Conservation (phyloP, 2,329 filamentous ascomycete species). For the Lasiodiplodia theobromae region DNA sequence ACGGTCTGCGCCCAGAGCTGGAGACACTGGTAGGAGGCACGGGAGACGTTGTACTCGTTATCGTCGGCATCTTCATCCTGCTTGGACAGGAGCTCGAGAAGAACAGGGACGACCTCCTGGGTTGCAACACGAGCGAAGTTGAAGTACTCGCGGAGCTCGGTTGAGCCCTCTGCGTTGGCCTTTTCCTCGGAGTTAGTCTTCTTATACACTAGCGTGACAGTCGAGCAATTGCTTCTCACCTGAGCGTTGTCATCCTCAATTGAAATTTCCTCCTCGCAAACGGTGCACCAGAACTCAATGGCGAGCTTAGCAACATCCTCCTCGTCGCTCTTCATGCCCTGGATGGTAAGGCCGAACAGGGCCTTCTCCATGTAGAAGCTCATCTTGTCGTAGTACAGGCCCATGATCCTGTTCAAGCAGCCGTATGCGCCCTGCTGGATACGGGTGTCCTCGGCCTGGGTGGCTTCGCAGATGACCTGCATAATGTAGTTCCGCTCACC, state of each 20-base stretch:
- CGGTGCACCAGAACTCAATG: constrained; percentile 99
- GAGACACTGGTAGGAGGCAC: constrained; percentile 94
- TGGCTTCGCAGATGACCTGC: constrained; percentile 99
- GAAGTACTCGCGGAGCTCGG: constrained; percentile 90
- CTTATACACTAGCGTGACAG: neutral
- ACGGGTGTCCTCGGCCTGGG: constrained; percentile 86
- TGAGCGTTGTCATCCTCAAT: constrained; percentile 97
- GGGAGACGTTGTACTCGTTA: constrained; percentile 96
- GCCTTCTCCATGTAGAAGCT: constrained; percentile 99
- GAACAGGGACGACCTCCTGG: constrained; percentile 90
- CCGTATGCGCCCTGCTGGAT: constrained; percentile 97
- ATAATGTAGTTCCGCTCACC: constrained; percentile 99
- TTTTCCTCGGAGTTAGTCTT: constrained; percentile 33
- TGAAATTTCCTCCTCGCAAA: constrained; percentile 96
- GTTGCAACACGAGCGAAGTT: constrained; percentile 95
- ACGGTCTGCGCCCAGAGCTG: constrained; percentile 96
- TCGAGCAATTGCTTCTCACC: constrained; percentile 54
- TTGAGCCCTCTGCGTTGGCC: constrained; percentile 73
- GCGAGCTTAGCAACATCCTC: constrained; percentile 98
- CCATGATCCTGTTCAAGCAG: constrained; percentile 98
- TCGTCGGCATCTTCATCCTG: constrained; percentile 97
- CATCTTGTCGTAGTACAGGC: constrained; percentile 99
- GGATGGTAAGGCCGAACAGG: constrained; percentile 93
- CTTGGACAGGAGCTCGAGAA: constrained; percentile 88
- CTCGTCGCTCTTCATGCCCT: constrained; percentile 97